Conservation (phyloP, 2,329 filamentous ascomycete genomes). For the Penicillium frequentans region DNA sequence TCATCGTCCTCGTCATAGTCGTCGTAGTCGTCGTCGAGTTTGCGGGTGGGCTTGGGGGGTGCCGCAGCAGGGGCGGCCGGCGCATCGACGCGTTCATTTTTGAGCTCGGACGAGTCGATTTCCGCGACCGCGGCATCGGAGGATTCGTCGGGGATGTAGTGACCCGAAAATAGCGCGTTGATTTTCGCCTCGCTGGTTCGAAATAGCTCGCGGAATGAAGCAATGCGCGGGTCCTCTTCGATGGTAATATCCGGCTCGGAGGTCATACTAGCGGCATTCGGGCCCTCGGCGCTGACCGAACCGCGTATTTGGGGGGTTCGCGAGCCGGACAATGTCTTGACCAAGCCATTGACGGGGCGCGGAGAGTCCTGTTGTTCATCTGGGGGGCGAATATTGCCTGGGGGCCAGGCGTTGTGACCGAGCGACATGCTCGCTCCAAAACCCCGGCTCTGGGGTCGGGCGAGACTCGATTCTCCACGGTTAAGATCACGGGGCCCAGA, state of each 20-base stretch:
- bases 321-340: conserved; percentile 44
- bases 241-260: conserved; percentile 57
- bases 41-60: conserved; percentile 62
- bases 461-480: conserved; percentile 47
- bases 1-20: conserved; percentile 65
- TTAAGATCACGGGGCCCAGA: conserved; percentile 36
- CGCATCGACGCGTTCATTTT: conserved; percentile 51
- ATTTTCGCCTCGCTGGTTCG: conserved; percentile 75
- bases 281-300: conserved; percentile 47
- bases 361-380: conserved; percentile 56
- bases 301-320: conserved; percentile 46
- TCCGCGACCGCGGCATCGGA: conserved; percentile 51
- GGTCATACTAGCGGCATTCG: conserved; percentile 49
- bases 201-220: conserved; percentile 76
- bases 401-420: conserved; percentile 68
- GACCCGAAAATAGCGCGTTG: conserved; percentile 67
- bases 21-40: conserved; percentile 76
- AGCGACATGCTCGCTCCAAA: conserved; percentile 61
- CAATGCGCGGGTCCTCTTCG: conserved; percentile 68
- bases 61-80: conserved; percentile 44
- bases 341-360: conserved; percentile 44
- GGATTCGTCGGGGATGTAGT: conserved; percentile 30
- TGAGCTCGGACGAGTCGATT: conserved; percentile 35
- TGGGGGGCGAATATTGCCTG: conserved; percentile 58
- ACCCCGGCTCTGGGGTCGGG: conserved; percentile 47